These are phyloP conservation scores for Pestalotiopsis sp. DNA, from an alignment of 2,329 filamentous ascomycete genomes.

Conservation along the genomic window DNA sequence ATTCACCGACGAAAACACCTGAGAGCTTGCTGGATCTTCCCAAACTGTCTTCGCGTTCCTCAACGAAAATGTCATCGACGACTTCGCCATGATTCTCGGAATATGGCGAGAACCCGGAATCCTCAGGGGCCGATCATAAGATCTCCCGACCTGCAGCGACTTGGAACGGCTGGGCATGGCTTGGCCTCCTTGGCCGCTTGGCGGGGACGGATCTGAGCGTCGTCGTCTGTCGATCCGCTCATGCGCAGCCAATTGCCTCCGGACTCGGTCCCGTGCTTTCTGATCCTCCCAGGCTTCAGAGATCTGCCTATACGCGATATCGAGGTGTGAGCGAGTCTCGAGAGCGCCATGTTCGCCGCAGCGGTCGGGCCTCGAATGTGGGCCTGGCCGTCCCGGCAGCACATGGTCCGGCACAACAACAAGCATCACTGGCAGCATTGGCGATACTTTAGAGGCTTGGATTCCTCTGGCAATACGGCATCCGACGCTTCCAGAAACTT, in stretches of 20 bases:
- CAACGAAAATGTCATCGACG: not conserved
- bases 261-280: not conserved
- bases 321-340: not conserved
- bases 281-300: not conserved
- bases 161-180: not conserved
- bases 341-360: not conserved
- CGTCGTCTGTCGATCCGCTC: not conserved
- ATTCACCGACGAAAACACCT: not conserved
- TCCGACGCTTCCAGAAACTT: not conserved
- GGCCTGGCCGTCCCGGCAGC: not conserved
- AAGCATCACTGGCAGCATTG: not conserved
- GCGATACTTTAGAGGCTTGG: not conserved
- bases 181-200: conserved; percentile 7
- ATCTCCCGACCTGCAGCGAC: not conserved
- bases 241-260: not conserved
- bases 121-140: not conserved
- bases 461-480: not conserved
- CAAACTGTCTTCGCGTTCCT: not conserved
- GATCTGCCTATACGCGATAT: not conserved
- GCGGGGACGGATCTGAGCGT: conserved; percentile 1
- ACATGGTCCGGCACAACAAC: not conserved
- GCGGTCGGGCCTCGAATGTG: not conserved
- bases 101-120: not conserved
- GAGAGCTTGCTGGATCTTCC: not conserved
- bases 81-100: not conserved